phyloP scores from a whole-genome alignment of 208 protist genomes.

The Tritrichomonas foetus region DNA sequence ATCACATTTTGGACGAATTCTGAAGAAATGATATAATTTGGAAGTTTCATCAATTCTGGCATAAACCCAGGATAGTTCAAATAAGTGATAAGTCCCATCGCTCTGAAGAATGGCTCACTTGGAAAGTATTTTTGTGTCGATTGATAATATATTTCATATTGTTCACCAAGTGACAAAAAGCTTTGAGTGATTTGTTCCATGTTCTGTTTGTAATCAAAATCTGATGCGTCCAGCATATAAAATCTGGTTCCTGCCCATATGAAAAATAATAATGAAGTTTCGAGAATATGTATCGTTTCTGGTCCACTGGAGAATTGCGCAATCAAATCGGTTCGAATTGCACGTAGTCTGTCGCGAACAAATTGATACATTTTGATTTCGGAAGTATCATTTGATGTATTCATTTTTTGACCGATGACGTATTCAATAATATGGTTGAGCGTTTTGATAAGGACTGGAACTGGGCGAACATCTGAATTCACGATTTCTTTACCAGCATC shows the following conservation, averaged over 20 bases:
- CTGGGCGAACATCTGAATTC: not conserved
- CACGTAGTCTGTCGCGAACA: not conserved
- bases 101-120: not conserved
- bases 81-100: not conserved
- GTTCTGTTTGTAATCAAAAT: not conserved
- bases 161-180: not conserved
- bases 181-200: slow-evolving; percentile 12
- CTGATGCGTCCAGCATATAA: not conserved
- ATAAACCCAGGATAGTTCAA: not conserved
- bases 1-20: not conserved
- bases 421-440: not conserved
- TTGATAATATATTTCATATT: not conserved
- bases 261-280: not conserved
- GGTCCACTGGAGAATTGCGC: not conserved
- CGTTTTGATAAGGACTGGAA: not conserved
- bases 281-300: not conserved
- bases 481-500: not conserved
- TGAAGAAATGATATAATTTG: not conserved
- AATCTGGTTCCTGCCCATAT: not conserved
- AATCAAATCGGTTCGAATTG: slow-evolving; percentile 9
- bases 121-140: not conserved
- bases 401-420: not conserved
- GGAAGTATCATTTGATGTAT: not conserved
- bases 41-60: not conserved
- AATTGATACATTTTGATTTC: not conserved